Conservation (phyloP, 768 basidiomycete genomes). For the Tephrocybe sp. region DNA sequence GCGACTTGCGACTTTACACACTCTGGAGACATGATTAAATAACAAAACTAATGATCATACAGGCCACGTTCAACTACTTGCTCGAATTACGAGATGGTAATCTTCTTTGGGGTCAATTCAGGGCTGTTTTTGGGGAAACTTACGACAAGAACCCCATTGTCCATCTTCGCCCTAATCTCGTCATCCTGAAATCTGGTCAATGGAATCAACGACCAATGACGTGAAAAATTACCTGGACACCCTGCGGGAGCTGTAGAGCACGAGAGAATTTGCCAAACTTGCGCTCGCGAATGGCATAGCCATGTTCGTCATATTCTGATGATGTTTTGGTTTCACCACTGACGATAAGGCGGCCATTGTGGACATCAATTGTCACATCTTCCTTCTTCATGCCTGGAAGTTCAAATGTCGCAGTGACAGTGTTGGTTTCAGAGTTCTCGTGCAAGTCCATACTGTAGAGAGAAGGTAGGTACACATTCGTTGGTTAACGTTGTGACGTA, state of each 20-base stretch:
- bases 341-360: slow-evolving; percentile 43
- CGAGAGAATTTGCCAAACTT: slow-evolving; percentile 47
- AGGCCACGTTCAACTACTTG: background rate
- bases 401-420: slow-evolving; percentile 52
- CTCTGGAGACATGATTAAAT: too few species aligned
- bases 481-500: background rate
- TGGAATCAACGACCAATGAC: background rate
- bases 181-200: slow-evolving; percentile 27
- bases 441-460: slow-evolving; percentile 44
- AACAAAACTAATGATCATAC: too few species aligned
- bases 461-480: background rate
- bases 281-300: slow-evolving; percentile 44
- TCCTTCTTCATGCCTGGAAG: slow-evolving; percentile 52
- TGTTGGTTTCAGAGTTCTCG: slow-evolving; percentile 37
- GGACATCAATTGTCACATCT: slow-evolving; percentile 43
- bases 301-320: slow-evolving; percentile 28
- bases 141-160: slow-evolving; percentile 43
- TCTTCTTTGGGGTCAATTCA: slow-evolving; percentile 41
- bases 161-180: slow-evolving; percentile 45
- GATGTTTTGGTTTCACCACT: slow-evolving; percentile 38
- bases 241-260: slow-evolving; percentile 43
- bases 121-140: slow-evolving; percentile 44
- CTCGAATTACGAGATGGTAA: slow-evolving; percentile 26
- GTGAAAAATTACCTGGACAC: slow-evolving; percentile 37
- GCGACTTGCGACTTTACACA: too few species aligned